phyloP scores from a whole-genome alignment of 2,329 filamentous ascomycete species.

The Alternaria postmessia region DNA sequence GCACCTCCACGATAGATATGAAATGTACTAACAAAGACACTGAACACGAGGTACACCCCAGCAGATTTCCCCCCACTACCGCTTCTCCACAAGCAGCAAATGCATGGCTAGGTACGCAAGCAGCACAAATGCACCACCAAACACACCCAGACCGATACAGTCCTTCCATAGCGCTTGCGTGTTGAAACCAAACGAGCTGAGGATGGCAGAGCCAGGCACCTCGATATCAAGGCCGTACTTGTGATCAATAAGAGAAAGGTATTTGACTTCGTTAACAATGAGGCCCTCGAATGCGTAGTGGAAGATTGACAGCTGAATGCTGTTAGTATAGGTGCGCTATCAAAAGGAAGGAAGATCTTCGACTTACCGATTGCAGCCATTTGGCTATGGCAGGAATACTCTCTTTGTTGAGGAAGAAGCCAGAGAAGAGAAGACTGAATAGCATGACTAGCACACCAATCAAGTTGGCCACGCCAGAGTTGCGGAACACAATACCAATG shows the following conservation, averaged over 20 bases:
- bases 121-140: slow-evolving; percentile 83
- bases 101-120: slow-evolving; percentile 95
- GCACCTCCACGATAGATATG: neutral
- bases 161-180: slow-evolving; percentile 87
- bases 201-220: slow-evolving; percentile 90
- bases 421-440: slow-evolving; percentile 93
- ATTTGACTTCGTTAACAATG: slow-evolving; percentile 95
- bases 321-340: slow-evolving; percentile 14
- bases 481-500: slow-evolving; percentile 94
- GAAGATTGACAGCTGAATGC: slow-evolving; percentile 82
- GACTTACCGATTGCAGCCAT: slow-evolving; percentile 83
- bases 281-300: slow-evolving; percentile 97
- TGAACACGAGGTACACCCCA: neutral
- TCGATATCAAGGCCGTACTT: slow-evolving; percentile 97
- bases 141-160: slow-evolving; percentile 79
- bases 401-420: slow-evolving; percentile 91
- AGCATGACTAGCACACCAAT: slow-evolving; percentile 97
- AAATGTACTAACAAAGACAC: neutral
- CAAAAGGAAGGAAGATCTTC: neutral
- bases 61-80: slow-evolving; percentile 57
- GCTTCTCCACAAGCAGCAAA: slow-evolving; percentile 87
- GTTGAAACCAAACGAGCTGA: slow-evolving; percentile 94
- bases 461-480: slow-evolving; percentile 88
- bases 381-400: slow-evolving; percentile 84
- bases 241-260: slow-evolving; percentile 87